Evolutionary conservation across 2,329 filamentous ascomycete species (phyloP).

Genomic region (Plenodomus lindquistii): DNA sequence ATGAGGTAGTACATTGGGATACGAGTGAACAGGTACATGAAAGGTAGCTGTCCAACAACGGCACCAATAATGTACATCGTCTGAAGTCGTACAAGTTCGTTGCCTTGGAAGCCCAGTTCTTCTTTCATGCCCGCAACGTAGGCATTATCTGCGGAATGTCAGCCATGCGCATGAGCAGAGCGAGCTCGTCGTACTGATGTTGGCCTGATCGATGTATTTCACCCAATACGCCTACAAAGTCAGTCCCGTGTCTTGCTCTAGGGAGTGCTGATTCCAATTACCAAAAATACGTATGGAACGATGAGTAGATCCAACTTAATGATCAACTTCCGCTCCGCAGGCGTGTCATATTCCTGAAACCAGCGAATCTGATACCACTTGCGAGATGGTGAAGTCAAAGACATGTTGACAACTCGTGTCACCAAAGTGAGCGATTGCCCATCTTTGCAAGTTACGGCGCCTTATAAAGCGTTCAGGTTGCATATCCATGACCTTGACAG

Average conservation of each 20-base stretch:
- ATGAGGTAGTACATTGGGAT: constrained; percentile 55
- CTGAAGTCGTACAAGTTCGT: constrained; percentile 60
- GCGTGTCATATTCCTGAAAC: constrained; percentile 49
- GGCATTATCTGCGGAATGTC: constrained; percentile 53
- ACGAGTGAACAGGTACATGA: constrained; percentile 54
- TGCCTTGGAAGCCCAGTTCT: constrained; percentile 56
- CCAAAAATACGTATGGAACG: constrained; percentile 60
- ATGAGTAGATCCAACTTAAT: constrained; percentile 61
- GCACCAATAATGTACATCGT: constrained; percentile 58
- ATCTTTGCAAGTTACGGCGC: no score
- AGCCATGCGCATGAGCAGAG: neutral
- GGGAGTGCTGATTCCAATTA: constrained; percentile 54
- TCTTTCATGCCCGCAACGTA: constrained; percentile 60
- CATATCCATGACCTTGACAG: no score
- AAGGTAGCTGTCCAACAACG: constrained; percentile 57
- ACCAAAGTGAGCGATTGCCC: no score
- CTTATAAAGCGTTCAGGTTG: no score
- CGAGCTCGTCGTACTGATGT: constrained; percentile 50
- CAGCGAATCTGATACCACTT: constrained; percentile 36
- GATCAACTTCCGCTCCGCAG: constrained; percentile 57
- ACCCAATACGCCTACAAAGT: neutral
- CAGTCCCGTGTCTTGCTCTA: no score
- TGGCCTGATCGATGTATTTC: constrained; percentile 57
- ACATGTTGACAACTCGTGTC: constrained; percentile 3
- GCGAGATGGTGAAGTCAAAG: constrained; percentile 7